Evolutionary conservation across 192 early-diverging fungal genomes (phyloP).

Genomic region (Coemansia sp.): DNA sequence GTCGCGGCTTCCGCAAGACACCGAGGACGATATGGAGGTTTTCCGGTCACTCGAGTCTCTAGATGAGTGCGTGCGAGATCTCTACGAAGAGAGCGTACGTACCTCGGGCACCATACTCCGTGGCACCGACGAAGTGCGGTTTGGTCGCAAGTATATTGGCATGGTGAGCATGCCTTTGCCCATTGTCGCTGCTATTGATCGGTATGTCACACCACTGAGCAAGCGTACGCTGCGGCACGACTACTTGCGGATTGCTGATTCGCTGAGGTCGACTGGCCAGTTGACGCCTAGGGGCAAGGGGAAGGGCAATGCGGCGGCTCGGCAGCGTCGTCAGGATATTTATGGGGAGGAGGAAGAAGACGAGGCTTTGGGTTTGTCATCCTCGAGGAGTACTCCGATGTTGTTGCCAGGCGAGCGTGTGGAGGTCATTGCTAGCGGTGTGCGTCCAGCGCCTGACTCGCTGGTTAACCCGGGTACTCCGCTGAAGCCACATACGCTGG

Average conservation of each 20-base stretch:
- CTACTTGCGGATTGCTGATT: conserved; percentile 38
- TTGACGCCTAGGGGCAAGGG: conserved; percentile 38
- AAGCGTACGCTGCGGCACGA: conserved; percentile 29
- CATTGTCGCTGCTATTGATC: conserved; percentile 8
- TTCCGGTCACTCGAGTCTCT: conserved; percentile 11
- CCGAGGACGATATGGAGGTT: conserved; percentile 1
- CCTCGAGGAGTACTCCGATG: background rate
- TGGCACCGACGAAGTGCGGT: conserved; percentile 51
- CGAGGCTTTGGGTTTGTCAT: background rate
- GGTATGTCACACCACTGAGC: conserved; percentile 1
- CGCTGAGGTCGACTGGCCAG: conserved; percentile 39
- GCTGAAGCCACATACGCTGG: conserved; percentile 62
- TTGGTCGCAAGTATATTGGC: conserved; percentile 50
- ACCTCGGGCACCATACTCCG: conserved; percentile 19
- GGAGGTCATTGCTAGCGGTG: conserved; percentile 19
- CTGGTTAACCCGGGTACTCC: conserved; percentile 23
- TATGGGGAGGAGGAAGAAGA: conserved; percentile 1
- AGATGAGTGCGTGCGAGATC: conserved; percentile 18
- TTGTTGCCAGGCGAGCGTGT: conserved; percentile 38
- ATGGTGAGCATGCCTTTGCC: conserved; percentile 30
- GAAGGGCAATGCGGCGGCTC: conserved; percentile 18
- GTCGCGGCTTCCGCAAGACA: background rate
- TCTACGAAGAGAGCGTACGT: conserved; percentile 13
- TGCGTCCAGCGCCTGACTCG: conserved; percentile 32
- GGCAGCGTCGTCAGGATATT: conserved; percentile 6